Percentiles rank a stretch among this genome's conserved stretches.
Conservation (phyloP, 441 rosid genomes). For the Brassica balearica region DNA sequence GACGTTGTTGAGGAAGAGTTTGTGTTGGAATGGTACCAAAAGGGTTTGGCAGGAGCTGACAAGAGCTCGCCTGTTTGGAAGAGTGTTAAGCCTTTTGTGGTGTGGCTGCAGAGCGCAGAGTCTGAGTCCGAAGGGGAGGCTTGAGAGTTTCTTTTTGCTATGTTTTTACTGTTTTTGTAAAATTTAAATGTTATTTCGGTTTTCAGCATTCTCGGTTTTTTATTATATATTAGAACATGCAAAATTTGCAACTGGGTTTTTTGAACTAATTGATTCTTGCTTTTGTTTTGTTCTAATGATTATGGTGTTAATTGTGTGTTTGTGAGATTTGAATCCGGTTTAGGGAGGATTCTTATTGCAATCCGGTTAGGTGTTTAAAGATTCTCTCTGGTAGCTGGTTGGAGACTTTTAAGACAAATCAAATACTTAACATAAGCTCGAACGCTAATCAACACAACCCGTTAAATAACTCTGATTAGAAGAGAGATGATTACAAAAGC, state of each 20-base stretch:
- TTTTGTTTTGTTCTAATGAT: neutral
- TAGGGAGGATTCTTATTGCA: neutral
- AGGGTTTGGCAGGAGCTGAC: constrained; percentile 57
- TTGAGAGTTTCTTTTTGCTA: constrained; percentile 12
- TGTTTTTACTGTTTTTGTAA: neutral
- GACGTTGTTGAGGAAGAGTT: constrained; percentile 81
- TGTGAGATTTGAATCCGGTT: neutral
- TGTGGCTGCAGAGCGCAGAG: constrained; percentile 90
- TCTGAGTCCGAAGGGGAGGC: constrained; percentile 76
- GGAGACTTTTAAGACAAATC: neutral
- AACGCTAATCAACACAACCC: neutral
- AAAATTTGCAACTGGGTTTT: too few species aligned
- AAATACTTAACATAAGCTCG: neutral
- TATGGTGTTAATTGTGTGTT: neutral
- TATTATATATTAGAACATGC: too few species aligned
- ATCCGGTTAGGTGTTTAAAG: neutral
- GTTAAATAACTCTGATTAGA: neutral
- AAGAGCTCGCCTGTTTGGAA: constrained; percentile 64
- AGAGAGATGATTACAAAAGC: neutral
- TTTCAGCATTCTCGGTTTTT: too few species aligned
- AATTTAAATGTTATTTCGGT: neutral
- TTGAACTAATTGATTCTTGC: neutral
- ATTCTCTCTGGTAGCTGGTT: neutral
- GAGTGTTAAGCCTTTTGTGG: constrained; percentile 70
- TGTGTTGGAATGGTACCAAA: constrained; percentile 66